phyloP scores from a whole-genome alignment of 2,329 filamentous ascomycete genomes.

The Xylaria sp. region DNA sequence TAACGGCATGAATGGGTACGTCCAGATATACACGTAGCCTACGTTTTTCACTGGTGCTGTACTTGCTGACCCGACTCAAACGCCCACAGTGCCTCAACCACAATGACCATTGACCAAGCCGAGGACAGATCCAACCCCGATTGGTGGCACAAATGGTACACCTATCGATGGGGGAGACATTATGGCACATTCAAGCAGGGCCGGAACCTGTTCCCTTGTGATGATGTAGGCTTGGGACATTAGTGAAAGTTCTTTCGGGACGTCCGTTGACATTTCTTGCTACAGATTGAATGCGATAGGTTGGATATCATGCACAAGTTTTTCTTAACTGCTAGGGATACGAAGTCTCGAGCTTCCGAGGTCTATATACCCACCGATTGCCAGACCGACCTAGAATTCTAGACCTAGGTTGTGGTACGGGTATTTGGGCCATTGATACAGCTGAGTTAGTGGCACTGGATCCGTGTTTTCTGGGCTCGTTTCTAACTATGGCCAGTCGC shows the following conservation, averaged over 20 bases:
- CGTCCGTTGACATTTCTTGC: slow-evolving; percentile 28
- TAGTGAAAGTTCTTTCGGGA: background rate
- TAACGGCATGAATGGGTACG: slow-evolving; percentile 35
- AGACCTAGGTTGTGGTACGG: slow-evolving; percentile 85
- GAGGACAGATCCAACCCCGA: slow-evolving; percentile 15
- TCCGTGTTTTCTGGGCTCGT: background rate
- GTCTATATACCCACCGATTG: slow-evolving; percentile 52
- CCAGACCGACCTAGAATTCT: slow-evolving; percentile 59
- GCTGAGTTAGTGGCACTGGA: slow-evolving; percentile 68
- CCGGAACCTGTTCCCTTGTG: slow-evolving; percentile 81
- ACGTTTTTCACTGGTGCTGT: slow-evolving; percentile 1
- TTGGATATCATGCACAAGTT: slow-evolving; percentile 86
- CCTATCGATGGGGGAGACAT: slow-evolving; percentile 57
- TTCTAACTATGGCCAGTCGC: slow-evolving; percentile 40
- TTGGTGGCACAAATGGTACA: slow-evolving; percentile 58
- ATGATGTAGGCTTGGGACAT: slow-evolving; percentile 66
- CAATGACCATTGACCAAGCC: slow-evolving; percentile 28
- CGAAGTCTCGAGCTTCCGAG: slow-evolving; percentile 34
- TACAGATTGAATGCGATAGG: slow-evolving; percentile 76
- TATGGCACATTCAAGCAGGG: slow-evolving; percentile 76
- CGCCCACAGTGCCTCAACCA: slow-evolving; percentile 27
- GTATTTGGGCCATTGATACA: slow-evolving; percentile 91
- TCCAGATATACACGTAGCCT: slow-evolving; percentile 12
- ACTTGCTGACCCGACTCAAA: slow-evolving; percentile 6
- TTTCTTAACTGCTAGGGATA: slow-evolving; percentile 71